Evolutionary conservation across 257 asterid species (phyloP), one percentile per base, ranked within the genome.

Genomic region (Capsicum pubescens): DNA sequence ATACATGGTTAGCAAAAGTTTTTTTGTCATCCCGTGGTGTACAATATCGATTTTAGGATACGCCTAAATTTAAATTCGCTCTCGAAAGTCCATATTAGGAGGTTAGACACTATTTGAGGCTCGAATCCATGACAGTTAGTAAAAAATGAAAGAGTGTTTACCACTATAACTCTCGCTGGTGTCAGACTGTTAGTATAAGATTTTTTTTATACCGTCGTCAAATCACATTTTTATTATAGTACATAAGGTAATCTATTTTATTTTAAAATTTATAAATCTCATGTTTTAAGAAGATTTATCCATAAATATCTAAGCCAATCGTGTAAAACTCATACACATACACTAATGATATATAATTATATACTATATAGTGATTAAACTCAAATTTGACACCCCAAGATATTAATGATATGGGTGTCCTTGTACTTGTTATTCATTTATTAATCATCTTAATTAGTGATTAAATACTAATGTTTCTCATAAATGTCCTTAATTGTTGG

Each of bases 341-440:
- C 32, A 26, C 32, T 26, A 26, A 26, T 26, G 32, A 26, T 26
- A 26, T 26, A 26, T 26, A 26, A 1, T 26, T 26, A 26, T 26
- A 26, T 26, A 26, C 32, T 26, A 26, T 26, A 26, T 26, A 26
- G 32, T 26, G 32, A 26, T 26, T 67, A 36, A 7, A 35, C 13
- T 36, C 3, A 67, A 12, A 2, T 44, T 21, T 21, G 21, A 13
- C 21, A 1, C 9, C 15, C 46, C 63, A 21, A 50, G 26, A 52
- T 52, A 74, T 21, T 76, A 50, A 26, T 76, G 63, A 76, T 52
- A 54, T 15, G 61, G 6, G 46, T 0, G 74, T 36, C 21, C 61
- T 76, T 52, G 63, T 52, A 21, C 60, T 72, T 72, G 39, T 19
- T 74, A 50, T 19, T 74, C 19, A 74, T 50, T 74, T 74, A 74